Evolutionary conservation across 805 yeast genomes (phyloP).

Genomic region (Vanderwaltozyma tropicalis): DNA sequence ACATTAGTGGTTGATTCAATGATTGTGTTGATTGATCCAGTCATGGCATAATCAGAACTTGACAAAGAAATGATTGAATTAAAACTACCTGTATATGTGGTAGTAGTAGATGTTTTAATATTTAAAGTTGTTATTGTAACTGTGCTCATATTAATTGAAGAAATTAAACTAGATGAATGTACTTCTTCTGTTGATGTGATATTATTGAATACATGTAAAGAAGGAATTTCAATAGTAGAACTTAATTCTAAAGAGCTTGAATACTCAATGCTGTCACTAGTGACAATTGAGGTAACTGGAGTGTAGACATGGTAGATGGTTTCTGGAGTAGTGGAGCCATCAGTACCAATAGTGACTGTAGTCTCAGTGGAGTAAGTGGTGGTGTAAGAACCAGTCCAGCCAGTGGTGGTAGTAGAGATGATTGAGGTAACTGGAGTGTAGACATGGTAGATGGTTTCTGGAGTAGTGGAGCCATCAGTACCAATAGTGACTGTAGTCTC

Average conservation of each 20-base stretch:
- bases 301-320: conserved; percentile 11
- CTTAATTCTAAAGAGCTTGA: conserved; percentile 6
- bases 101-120: background rate
- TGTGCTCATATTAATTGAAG: no score
- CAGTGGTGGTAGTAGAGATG: conserved; percentile 4
- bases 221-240: conserved; percentile 5
- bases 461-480: conserved; percentile 4
- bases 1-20: background rate
- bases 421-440: conserved; percentile 6
- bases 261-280: conserved; percentile 6
- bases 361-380: conserved; percentile 13
- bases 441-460: conserved; percentile 10
- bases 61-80: background rate
- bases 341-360: conserved; percentile 6
- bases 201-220: background rate
- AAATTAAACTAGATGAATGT: no score
- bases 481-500: conserved; percentile 8
- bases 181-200: no score
- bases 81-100: background rate
- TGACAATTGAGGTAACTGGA: conserved; percentile 2
- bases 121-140: background rate
- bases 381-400: conserved; percentile 8
- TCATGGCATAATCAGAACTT: no score
- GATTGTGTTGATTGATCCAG: background rate
- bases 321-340: conserved; percentile 6